Percentiles rank a stretch among this genome's conserved stretches.
Evolutionary conservation across 2,329 filamentous ascomycete species (phyloP).

Genomic region (Aaosphaeria arxii): DNA sequence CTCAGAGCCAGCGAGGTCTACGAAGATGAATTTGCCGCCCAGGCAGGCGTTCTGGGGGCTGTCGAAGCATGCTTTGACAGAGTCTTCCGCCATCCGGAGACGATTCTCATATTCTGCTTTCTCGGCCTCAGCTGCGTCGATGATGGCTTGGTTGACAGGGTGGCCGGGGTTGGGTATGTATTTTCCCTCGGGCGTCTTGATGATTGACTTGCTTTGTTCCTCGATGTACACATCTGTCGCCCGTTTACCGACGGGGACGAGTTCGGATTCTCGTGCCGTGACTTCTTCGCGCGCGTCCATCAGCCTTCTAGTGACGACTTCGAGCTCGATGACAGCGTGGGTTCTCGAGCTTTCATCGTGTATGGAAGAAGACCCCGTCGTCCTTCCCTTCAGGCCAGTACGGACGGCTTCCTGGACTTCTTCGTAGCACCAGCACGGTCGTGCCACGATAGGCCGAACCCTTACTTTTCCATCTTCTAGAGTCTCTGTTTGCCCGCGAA

Average conservation of each 20-base stretch:
- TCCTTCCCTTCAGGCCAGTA: constrained; percentile 25
- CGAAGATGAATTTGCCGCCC: constrained; percentile 44
- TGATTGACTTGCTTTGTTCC: constrained; percentile 31
- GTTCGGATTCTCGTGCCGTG: constrained; percentile 42
- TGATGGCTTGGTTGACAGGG: constrained; percentile 34
- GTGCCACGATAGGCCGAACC: constrained; percentile 38
- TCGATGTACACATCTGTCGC: constrained; percentile 42
- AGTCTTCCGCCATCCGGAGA: constrained; percentile 34
- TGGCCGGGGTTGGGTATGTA: constrained; percentile 36
- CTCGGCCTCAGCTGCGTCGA: constrained; percentile 40
- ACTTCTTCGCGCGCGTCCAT: constrained; percentile 38
- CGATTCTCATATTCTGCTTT: constrained; percentile 36
- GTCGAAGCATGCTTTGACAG: constrained; percentile 21
- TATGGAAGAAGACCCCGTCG: constrained; percentile 38
- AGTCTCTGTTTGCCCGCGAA: constrained; percentile 43
- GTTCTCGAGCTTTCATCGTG: constrained; percentile 47
- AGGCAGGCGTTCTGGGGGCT: constrained; percentile 25
- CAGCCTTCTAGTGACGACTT: constrained; percentile 38
- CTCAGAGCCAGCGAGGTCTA: constrained; percentile 47
- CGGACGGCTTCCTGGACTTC: constrained; percentile 27
- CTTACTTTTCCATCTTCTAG: constrained; percentile 41
- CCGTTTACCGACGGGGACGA: constrained; percentile 44
- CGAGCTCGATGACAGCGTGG: constrained; percentile 44
- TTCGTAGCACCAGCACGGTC: constrained; percentile 37
- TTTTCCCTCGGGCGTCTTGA: constrained; percentile 29